These are phyloP conservation scores for Tricholoma saponaceum DNA, from an alignment of 768 basidiomycete genomes.

Conservation along the genomic window DNA sequence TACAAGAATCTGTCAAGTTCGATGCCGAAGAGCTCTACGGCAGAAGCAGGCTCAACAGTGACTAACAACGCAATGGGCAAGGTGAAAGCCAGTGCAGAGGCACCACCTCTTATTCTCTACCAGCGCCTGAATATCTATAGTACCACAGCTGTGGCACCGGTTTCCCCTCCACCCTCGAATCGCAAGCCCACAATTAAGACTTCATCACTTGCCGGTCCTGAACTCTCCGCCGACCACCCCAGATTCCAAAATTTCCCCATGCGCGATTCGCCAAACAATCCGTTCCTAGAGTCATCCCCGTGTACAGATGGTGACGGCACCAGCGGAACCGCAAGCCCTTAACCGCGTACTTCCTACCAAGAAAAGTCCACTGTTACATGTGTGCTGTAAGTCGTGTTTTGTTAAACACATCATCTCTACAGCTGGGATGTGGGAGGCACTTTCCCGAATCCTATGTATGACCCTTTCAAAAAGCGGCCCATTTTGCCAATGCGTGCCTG, in stretches of 20 bases:
- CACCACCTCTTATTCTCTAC: conserved; percentile 30
- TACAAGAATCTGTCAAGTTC: conserved; percentile 28
- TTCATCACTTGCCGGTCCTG: too few species aligned
- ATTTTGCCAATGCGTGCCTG: conserved; percentile 45
- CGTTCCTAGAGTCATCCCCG: conserved; percentile 53
- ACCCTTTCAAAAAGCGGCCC: conserved; percentile 36
- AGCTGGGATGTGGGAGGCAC: conserved; percentile 66
- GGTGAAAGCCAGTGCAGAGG: conserved; percentile 1
- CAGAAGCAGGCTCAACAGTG: conserved; percentile 16
- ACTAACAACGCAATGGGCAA: conserved; percentile 11
- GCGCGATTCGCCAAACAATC: conserved; percentile 72
- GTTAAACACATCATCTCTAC: conserved; percentile 6
- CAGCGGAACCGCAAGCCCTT: conserved; percentile 25
- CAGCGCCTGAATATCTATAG: conserved; percentile 28
- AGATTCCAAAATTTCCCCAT: conserved; percentile 29
- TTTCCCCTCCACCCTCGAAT: conserved; percentile 67
- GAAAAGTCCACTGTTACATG: conserved; percentile 66
- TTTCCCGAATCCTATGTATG: conserved; percentile 63
- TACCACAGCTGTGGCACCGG: conserved; percentile 32
- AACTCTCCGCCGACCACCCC: conserved; percentile 39
- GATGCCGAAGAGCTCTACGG: conserved; percentile 15
- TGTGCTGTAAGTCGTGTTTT: conserved; percentile 61
- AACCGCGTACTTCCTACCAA: conserved; percentile 32
- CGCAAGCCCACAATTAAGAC: too few species aligned
- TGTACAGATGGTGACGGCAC: conserved; percentile 27